Evolutionary conservation across 345 rosid species (phyloP).

Genomic region (Populus simonii): DNA sequence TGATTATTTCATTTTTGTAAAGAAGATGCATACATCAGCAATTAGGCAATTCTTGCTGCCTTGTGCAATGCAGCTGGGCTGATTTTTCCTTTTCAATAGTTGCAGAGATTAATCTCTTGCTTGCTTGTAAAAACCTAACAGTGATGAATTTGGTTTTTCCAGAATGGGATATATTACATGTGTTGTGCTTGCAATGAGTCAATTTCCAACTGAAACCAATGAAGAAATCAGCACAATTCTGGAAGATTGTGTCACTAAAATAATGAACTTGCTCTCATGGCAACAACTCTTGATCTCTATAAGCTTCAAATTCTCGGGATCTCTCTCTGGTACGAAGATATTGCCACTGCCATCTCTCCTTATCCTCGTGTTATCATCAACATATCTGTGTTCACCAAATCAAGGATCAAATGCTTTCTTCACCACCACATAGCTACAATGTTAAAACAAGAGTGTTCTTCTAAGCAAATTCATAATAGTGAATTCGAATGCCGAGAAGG

Average conservation of each 20-base stretch:
- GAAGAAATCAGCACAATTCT: not conserved
- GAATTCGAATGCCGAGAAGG: constrained; percentile 31
- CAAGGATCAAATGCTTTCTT: constrained; percentile 28
- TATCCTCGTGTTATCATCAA: constrained; percentile 65
- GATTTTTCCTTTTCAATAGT: not conserved
- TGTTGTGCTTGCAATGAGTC: not conserved
- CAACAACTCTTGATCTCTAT: not conserved
- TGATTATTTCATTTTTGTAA: not conserved
- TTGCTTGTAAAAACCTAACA: not conserved
- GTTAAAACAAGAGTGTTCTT: not conserved
- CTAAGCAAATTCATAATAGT: not conserved
- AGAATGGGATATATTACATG: not conserved
- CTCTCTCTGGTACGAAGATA: constrained; percentile 70
- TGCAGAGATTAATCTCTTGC: not conserved
- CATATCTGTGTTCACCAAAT: constrained; percentile 47
- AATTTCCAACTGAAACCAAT: not conserved
- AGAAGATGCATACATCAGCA: not conserved
- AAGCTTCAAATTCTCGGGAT: constrained; percentile 28
- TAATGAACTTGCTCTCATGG: not conserved
- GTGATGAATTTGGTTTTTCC: not conserved
- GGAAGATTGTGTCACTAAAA: not conserved
- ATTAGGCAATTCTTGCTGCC: not conserved
- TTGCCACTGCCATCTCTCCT: constrained; percentile 86
- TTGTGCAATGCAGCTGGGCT: not conserved
- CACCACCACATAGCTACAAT: not conserved